These are phyloP conservation scores for Austroboletus eburneus DNA, from an alignment of 768 basidiomycete genomes.

Conservation along the genomic window DNA sequence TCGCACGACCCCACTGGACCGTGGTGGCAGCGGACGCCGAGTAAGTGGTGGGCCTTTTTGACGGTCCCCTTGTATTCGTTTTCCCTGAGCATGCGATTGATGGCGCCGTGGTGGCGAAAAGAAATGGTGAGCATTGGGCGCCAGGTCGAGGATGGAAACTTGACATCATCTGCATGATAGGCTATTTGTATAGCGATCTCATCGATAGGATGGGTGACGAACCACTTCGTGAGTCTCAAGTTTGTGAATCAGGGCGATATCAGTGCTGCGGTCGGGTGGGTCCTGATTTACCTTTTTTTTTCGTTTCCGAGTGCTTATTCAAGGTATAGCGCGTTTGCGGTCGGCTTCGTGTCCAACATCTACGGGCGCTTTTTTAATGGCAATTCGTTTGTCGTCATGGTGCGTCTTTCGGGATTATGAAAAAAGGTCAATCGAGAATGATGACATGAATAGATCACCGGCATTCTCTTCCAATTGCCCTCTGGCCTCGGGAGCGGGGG, in stretches of 20 bases:
- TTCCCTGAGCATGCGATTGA: slow-evolving; percentile 61
- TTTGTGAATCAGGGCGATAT: slow-evolving; percentile 73
- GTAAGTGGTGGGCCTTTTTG: slow-evolving; percentile 67
- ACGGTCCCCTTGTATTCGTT: slow-evolving; percentile 37
- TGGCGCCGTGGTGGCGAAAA: slow-evolving; percentile 48
- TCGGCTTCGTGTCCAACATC: slow-evolving; percentile 44
- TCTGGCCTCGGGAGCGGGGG: slow-evolving; percentile 77
- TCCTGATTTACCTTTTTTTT: neutral
- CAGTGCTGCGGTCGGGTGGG: slow-evolving; percentile 67
- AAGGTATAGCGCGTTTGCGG: no score
- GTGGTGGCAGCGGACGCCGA: slow-evolving; percentile 75
- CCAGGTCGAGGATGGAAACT: neutral
- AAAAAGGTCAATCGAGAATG: neutral
- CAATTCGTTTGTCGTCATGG: slow-evolving; percentile 80
- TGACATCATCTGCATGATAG: slow-evolving; percentile 28
- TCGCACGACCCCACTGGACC: slow-evolving; percentile 55
- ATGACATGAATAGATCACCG: slow-evolving; percentile 47
- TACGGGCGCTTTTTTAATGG: slow-evolving; percentile 72
- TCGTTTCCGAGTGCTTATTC: no score
- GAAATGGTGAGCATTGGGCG: neutral
- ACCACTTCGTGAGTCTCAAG: slow-evolving; percentile 56
- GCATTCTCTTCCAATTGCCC: slow-evolving; percentile 81
- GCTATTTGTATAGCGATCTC: slow-evolving; percentile 53
- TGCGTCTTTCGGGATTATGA: slow-evolving; percentile 30
- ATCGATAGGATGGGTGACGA: slow-evolving; percentile 72